These are phyloP conservation scores for Ceratocystis alfenasii DNA, from an alignment of 2,329 filamentous ascomycete genomes.

Conservation along the genomic window DNA sequence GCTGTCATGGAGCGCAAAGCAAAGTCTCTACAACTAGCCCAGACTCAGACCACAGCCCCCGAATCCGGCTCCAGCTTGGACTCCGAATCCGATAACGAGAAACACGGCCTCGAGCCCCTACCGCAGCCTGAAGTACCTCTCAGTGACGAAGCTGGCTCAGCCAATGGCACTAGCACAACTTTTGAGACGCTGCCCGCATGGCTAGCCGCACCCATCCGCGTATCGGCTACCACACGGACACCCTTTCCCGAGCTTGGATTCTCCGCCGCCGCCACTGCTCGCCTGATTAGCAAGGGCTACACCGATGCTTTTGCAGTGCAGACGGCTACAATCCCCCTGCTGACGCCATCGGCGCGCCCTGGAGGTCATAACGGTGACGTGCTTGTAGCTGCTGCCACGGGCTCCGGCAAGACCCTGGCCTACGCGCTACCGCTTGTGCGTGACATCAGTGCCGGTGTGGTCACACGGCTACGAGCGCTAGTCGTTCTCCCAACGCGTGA, in stretches of 20 bases:
- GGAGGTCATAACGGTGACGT: conserved; percentile 57
- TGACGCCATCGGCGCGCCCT: conserved; percentile 50
- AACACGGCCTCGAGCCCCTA: conserved; percentile 66
- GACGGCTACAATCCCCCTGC: conserved; percentile 55
- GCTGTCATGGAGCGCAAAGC: conserved; percentile 26
- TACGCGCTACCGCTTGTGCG: conserved; percentile 81
- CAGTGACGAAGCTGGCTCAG: conserved; percentile 43
- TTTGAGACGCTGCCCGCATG: conserved; percentile 71
- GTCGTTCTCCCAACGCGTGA: conserved; percentile 87
- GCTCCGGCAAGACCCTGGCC: conserved; percentile 87
- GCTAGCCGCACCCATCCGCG: conserved; percentile 63
- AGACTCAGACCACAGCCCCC: conserved; percentile 26
- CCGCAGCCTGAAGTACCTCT: conserved; percentile 60
- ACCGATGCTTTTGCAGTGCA: conserved; percentile 36
- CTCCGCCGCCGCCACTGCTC: conserved; percentile 44
- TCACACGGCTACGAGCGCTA: conserved; percentile 61
- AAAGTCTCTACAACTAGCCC: conserved; percentile 30
- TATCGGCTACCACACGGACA: conserved; percentile 46
- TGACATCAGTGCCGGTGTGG: conserved; percentile 51
- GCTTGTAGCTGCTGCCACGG: conserved; percentile 83
- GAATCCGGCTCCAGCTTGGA: conserved; percentile 26
- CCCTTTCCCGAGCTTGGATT: conserved; percentile 56
- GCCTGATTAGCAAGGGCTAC: conserved; percentile 49
- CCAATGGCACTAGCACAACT: conserved; percentile 42
- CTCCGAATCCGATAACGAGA: conserved; percentile 32